Evolutionary conservation across 2,329 filamentous ascomycete genomes (phyloP), one percentile per base, ranked within the genome.

Genomic region (Atkinsonella hypoxylon): DNA sequence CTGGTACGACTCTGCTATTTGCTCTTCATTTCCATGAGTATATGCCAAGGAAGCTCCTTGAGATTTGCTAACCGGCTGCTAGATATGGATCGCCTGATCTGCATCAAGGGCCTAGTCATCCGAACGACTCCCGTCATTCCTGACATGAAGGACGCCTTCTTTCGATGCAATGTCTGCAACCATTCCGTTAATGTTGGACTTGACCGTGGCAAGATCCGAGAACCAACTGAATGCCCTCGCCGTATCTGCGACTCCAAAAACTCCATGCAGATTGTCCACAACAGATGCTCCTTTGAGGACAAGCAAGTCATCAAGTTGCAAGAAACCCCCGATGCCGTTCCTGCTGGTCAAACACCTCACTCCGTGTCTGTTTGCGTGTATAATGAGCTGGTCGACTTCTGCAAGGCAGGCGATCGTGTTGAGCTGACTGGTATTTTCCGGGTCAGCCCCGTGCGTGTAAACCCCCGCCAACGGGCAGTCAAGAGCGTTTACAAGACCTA

Each of bases 301-400:
- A 98, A 98, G 73, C 93, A 98, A 66, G 89, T 98, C 53, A 95
- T 98, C 70, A 98, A 98, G 67, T 76, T 98, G 40, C 93, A 98
- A 68, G 93, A 98, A 68, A 98, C 93, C 0, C 93, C 93, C 0
- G 93, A 98, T 66, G 88, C 82, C 38, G 86, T 98, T 17, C 93
- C 93, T 46, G 86, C 95, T 57, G 93, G 93, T 17, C 93, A 98
- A 69, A 98, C 93, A 18, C 93, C 93, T 13, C 93, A 98, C 68
- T 95, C 91, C 0, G 93, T 98, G 26, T 96, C 91, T 0, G 81
- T 98, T 47, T 96, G 91, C 62, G 88, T 90, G 12, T 97, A 98
- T 65, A 91, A 97, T 62, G 93, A 98, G 66, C 75, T 98, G 48
- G 94, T 98, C 1, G 93, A 98, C 69, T 85, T 95, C 51, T 97